Percentiles rank a stretch among this genome's conserved stretches.
These are phyloP conservation scores for Trichoderma koningii DNA, from an alignment of 2,329 filamentous ascomycete species.

Conservation along the genomic window DNA sequence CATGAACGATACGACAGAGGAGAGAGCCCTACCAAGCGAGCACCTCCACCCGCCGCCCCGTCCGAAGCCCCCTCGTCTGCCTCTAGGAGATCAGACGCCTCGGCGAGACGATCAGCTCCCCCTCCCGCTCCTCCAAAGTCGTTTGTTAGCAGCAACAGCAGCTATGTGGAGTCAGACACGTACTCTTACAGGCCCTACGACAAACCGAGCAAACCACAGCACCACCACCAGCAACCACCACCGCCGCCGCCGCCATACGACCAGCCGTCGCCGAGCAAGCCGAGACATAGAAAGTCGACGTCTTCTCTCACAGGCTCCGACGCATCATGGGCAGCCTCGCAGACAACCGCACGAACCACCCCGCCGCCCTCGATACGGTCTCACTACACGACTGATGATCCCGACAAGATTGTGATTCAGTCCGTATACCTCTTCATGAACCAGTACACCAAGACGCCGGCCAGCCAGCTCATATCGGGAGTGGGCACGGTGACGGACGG, in stretches of 20 bases:
- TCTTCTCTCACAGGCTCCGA: constrained; percentile 74
- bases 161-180: constrained; percentile 61
- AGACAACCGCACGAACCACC: constrained; percentile 80
- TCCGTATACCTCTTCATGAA: constrained; percentile 94
- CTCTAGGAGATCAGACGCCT: constrained; percentile 27
- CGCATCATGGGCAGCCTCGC: constrained; percentile 81
- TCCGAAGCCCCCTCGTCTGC: constrained; percentile 22
- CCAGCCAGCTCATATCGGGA: constrained; percentile 87
- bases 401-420: constrained; percentile 93
- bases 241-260: constrained; percentile 44
- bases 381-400: constrained; percentile 84
- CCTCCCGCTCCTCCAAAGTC: constrained; percentile 61
- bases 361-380: constrained; percentile 77
- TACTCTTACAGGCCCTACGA: constrained; percentile 81
- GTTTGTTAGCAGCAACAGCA: constrained; percentile 45
- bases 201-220: constrained; percentile 33
- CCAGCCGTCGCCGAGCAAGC: constrained; percentile 49
- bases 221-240: not conserved
- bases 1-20: constrained; percentile 5
- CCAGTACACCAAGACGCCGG: constrained; percentile 81
- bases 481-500: constrained; percentile 86
- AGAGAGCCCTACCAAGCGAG: constrained; percentile 20
- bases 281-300: constrained; percentile 43
- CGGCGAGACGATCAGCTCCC: constrained; percentile 38
- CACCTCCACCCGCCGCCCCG: constrained; percentile 24